Conservation (phyloP, 2,329 filamentous ascomycete species). For the Colletotrichum aenigma region DNA sequence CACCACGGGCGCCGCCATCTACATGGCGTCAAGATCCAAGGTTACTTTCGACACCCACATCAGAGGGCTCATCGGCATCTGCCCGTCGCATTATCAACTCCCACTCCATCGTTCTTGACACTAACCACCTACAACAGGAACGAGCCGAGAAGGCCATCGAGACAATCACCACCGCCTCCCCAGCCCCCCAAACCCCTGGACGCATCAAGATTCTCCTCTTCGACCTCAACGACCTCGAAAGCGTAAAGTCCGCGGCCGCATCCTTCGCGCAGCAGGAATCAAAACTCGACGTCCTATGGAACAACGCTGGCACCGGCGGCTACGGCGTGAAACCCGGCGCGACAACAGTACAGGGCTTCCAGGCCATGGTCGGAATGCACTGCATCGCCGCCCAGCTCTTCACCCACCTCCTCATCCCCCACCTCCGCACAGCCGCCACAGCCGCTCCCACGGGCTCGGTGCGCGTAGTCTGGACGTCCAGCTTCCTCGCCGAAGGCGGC, state of each 20-base stretch:
- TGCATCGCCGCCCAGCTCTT: background rate
- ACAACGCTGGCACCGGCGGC: background rate
- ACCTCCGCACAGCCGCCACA: background rate
- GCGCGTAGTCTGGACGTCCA: background rate
- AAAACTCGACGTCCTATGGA: background rate
- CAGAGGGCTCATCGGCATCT: background rate
- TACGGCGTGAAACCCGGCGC: background rate
- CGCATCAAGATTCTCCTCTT: background rate
- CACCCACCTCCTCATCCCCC: background rate
- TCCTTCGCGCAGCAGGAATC: background rate
- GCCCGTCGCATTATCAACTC: fast-evolving
- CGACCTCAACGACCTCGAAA: background rate
- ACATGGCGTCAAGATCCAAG: background rate
- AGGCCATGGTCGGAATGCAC: background rate
- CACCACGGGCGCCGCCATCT: background rate
- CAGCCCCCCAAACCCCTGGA: background rate
- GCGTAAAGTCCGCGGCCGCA: background rate
- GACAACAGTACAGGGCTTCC: background rate
- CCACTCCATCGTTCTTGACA: background rate
- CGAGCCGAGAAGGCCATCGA: background rate
- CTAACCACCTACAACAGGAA: background rate
- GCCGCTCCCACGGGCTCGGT: background rate
- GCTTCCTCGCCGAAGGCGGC: background rate
- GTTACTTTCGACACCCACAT: background rate
- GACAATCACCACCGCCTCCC: background rate